Conservation (phyloP, 2,329 filamentous ascomycete species). For the Plenodomus lindquistii region DNA sequence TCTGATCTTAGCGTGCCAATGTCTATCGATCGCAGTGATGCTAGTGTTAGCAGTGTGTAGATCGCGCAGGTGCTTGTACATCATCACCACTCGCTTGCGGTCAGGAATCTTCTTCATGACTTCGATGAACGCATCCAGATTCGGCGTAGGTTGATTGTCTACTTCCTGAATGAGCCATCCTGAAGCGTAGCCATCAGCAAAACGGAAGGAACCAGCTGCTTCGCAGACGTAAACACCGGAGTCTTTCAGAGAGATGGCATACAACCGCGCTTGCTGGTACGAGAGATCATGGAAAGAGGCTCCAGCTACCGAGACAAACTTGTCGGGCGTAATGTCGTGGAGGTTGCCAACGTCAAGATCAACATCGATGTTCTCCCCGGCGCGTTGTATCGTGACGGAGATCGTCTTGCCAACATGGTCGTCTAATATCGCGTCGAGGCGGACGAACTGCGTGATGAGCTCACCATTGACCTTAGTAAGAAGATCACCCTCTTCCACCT, state of each 20-base stretch:
- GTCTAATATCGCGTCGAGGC: slow-evolving; percentile 88
- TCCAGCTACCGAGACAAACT: slow-evolving; percentile 91
- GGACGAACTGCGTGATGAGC: slow-evolving; percentile 89
- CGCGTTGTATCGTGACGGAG: slow-evolving; percentile 81
- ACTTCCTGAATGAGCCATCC: slow-evolving; percentile 94
- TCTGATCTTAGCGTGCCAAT: slow-evolving; percentile 96
- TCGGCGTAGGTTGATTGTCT: slow-evolving; percentile 87
- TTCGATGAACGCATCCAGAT: slow-evolving; percentile 85
- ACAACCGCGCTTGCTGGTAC: slow-evolving; percentile 95
- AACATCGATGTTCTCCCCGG: slow-evolving; percentile 83
- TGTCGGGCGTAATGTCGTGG: slow-evolving; percentile 92
- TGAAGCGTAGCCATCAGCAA: slow-evolving; percentile 81
- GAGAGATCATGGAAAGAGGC: slow-evolving; percentile 95
- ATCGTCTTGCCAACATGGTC: slow-evolving; percentile 80
- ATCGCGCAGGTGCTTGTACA: slow-evolving; percentile 93
- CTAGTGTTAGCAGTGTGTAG: slow-evolving; percentile 92
- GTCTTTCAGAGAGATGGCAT: slow-evolving; percentile 81
- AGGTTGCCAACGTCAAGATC: slow-evolving; percentile 85
- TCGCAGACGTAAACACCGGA: slow-evolving; percentile 91
- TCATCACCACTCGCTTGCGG: slow-evolving; percentile 82
- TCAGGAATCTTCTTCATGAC: slow-evolving; percentile 87
- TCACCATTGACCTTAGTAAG: slow-evolving; percentile 92
- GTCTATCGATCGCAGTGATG: slow-evolving; percentile 88
- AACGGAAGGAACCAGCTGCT: slow-evolving; percentile 89
- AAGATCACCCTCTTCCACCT: slow-evolving; percentile 93